A percentile compares a stretch with the other conserved stretches of the same genome.
Evolutionary conservation across 2,329 filamentous ascomycete species (phyloP).

Genomic region (Fusarium xylarioides): DNA sequence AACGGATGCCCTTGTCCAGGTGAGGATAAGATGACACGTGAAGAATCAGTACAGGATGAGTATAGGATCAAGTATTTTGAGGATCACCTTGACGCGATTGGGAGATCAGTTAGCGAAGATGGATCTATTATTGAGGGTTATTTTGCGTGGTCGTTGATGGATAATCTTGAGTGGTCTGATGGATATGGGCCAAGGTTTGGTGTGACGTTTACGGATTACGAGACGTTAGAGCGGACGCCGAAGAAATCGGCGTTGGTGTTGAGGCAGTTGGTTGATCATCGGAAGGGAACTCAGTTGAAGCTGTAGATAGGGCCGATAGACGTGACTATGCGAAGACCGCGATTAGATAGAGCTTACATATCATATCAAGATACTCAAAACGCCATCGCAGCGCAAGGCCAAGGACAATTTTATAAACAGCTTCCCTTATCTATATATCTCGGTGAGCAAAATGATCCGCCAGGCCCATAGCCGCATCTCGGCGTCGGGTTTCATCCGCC

Average conservation of each 20-base stretch:
- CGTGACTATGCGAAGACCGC: no score
- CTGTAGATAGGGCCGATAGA: not conserved
- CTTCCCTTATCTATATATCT: not conserved
- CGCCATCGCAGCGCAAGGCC: no score
- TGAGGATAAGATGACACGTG: conserved; percentile 26
- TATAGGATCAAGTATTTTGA: conserved; percentile 51
- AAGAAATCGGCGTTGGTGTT: conserved; percentile 24
- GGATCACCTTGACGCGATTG: conserved; percentile 51
- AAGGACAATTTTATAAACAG: no score
- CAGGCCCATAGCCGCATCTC: not conserved
- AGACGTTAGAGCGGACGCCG: conserved; percentile 22
- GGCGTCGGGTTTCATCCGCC: not conserved
- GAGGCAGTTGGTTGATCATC: not conserved
- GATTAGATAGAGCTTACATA: not conserved
- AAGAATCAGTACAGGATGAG: conserved; percentile 49
- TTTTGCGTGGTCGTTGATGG: conserved; percentile 34
- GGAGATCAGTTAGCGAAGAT: conserved; percentile 19
- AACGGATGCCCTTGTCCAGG: conserved; percentile 29
- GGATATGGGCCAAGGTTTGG: conserved; percentile 30
- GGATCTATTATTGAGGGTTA: conserved; percentile 10
- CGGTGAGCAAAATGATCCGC: no score
- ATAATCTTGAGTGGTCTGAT: conserved; percentile 31
- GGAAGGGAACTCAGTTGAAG: not conserved
- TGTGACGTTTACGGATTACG: conserved; percentile 20
- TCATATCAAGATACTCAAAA: fast-evolving